Base-by-base conservation (phyloP, 108 stramenopile genomes). In the Parietichytrium sp. region DNA sequence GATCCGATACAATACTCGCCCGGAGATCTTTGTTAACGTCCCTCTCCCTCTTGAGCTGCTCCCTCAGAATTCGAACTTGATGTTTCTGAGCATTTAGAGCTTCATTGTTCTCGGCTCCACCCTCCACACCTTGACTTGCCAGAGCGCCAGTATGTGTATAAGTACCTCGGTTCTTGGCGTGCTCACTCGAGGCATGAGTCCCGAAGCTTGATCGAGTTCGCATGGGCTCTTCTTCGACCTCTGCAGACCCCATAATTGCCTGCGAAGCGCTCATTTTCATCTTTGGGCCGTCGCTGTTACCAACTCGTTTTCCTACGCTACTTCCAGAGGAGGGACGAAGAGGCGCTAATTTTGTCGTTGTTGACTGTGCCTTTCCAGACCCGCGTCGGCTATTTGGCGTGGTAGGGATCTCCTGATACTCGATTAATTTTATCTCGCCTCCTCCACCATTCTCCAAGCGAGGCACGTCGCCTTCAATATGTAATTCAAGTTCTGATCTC, bases 1-100 rank as follows among this genome's bases (percentile, higher is more conserved):
- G 81, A 23, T 82, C 29, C 16, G 79, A 15, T 4, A 81, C 77
- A 55, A 27, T 47, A 0, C 15, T n/a, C 23, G 84, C 84, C 16
- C 82, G 82, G 16, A 79, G 82, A 4, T 82, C 82, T 25, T 27
- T 2, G 10, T 54, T 55, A 23, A 83, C 82, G 31, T 83, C 83
- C 10, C 77, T 29, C 20, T 84, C 84, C 8, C 45, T 31, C 3
- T 31, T 33, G 27, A 86, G 38, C 26, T 51, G 82, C 15, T 61
- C 36, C 79, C 82, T 29, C 30, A 86, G 82, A 20, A 26, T 31
- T 13, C 84, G 81, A 12, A 86, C 54, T 72, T 81, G 26, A 30
- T 47, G 31, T 47, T 29, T 79, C 45, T 20, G 45, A 16, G 79
- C 31, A 29, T 29, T 13, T 36, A 84, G 45, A 10, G 20, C 36